Evolutionary conservation across 2,329 filamentous ascomycete species (phyloP), one percentile per base, ranked within the genome.

Genomic region (Zalaria obscura): DNA sequence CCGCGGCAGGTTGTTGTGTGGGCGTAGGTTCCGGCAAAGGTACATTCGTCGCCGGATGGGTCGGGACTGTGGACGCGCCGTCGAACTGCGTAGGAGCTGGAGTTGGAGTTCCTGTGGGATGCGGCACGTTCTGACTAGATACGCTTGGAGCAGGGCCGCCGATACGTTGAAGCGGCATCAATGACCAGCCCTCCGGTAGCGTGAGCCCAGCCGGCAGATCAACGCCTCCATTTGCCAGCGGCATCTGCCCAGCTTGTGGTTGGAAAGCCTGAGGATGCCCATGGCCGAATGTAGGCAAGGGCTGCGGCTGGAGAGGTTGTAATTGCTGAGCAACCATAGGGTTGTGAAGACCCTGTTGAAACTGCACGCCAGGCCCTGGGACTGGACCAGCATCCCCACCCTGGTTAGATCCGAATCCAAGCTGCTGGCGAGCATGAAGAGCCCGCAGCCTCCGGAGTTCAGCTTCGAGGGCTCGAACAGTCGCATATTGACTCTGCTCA

Each of bases 381-480:
- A 18, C 18, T 18, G 18, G 18, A 18, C 18, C 18, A 18, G 18
- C 18, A 18, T 18, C 18, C 18, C 18, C 18, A 18, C 18, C 18
- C 18, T 18, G 18, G 18, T 18, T 18, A 18, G 18, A 18, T 18
- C 18, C 18, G 18, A 18, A 18, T 18, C 18, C 48, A 10, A 38
- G 51, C 25, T 52, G 50, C 10, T 40, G 41, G 7, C 49, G 50
- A n/a, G 53, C 39, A 7, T 53, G 47, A 18, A 51, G 42, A 9
- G 51, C 68, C 25, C 80, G 76, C 41, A 88, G 65, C 45, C 80
- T 72, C 29, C 73, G 66, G 39, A 91, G 58, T 56, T 91, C 84
- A 18, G 65, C 62, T 45, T 83, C 73, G 45, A 91, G 66, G 10
- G 76, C 63, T 40, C 79, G 72, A n/a, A 87, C 64, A n/a, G 75